Percentiles rank a stretch among this genome's conserved stretches.
Conservation (phyloP, 2,329 filamentous ascomycete species). For the Boeremia exigua region DNA sequence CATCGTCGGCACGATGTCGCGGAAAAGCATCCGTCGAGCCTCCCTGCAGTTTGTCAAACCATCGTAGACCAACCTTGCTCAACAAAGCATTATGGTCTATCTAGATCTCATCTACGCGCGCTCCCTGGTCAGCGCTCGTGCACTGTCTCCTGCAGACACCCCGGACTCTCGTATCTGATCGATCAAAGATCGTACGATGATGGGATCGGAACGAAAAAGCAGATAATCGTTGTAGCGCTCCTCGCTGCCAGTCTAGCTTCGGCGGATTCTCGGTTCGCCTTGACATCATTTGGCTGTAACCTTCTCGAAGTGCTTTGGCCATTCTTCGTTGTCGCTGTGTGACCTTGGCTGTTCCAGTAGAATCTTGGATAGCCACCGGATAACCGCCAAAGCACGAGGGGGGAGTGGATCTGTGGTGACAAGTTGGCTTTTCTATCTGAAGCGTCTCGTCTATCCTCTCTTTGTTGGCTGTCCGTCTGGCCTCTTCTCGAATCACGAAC, state of each 20-base stretch:
- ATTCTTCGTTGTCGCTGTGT: background rate
- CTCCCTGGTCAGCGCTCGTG: conserved; percentile 1
- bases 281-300: background rate
- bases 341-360: background rate
- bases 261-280: background rate
- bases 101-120: background rate
- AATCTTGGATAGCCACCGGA: background rate
- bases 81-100: background rate
- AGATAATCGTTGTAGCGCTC: background rate
- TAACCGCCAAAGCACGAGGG: too few species aligned
- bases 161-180: conserved; percentile 2
- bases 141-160: conserved; percentile 4
- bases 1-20: background rate
- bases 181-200: conserved; percentile 1
- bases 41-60: conserved; percentile 6
- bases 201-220: conserved; percentile 16
- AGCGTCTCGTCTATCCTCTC: background rate
- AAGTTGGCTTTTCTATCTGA: background rate
- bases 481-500: background rate
- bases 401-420: background rate
- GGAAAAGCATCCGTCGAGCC: conserved; percentile 7
- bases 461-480: background rate
- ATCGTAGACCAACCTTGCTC: background rate
- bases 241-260: background rate
- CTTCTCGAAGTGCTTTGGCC: too few species aligned